Evolutionary conservation across 495 filamentous ascomycete species (phyloP), one percentile per base, ranked within the genome.

Genomic region (Talaromyces proteolyticus): DNA sequence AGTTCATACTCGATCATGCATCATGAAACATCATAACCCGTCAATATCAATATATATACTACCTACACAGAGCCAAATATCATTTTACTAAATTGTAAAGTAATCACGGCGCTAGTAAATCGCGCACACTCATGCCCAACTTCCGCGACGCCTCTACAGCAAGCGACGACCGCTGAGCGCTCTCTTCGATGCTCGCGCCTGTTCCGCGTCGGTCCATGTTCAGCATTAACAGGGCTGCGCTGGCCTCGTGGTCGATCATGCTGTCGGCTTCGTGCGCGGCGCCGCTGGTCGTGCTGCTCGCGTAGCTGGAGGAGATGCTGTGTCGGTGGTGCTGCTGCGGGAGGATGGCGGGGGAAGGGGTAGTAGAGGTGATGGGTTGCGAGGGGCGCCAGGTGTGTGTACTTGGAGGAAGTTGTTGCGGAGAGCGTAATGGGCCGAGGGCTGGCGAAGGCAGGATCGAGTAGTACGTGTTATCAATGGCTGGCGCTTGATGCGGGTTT

Each of bases 141-240:
- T 61, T 63, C 42, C 53, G 48, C 6, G 39, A 21, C 3, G 55
- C 23, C 26, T 49, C 26, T 1, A 63, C 23, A 10, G 44, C 38
- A 1, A 57, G 21, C 77, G 54, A 19, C 44, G 53, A 14, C 58
- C 55, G 24, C 49, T 20, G 1, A 54, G 42, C 60, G 22, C 48
- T 45, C 23, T 40, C 60, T 25, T 62, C 58, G 16, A 52, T 48
- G 25, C 49, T 55, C 1, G 37, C 57, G 63, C 11, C 59, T 53
- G 36, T 61, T n/a, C 67, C 40, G 47, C 86, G 68, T 16, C 84
- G 72, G 56, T 88, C 87, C 48, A 76, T 77, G 45, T 88, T 91
- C 41, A 95, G 65, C 82, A 93, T 86, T 40, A 95, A 65, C 54
- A 95, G 65, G 2, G 88, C 88, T 16, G 86, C 82, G 1, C 87